A percentile compares a stretch with the other conserved stretches of the same genome.
These are phyloP conservation scores for Tolypocladium guangdongense DNA, from an alignment of 2,329 filamentous ascomycete genomes.

Conservation along the genomic window DNA sequence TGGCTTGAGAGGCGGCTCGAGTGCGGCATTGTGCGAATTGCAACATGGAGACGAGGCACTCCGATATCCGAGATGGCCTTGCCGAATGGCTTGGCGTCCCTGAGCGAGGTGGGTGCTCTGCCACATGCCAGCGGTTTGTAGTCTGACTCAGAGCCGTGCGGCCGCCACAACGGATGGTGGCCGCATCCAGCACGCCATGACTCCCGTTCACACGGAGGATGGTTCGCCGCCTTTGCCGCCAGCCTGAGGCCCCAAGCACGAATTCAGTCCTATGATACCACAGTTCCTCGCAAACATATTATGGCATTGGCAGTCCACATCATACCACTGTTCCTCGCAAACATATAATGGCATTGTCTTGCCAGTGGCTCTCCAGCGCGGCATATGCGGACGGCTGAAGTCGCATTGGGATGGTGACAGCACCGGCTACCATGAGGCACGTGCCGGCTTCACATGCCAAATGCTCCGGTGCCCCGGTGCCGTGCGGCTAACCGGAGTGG, in stretches of 20 bases:
- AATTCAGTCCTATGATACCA: neutral
- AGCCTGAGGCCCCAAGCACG: no score
- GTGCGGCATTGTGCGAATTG: no score
- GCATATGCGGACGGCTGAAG: neutral
- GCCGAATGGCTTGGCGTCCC: no score
- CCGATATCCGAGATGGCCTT: neutral
- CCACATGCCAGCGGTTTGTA: neutral
- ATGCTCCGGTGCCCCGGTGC: slow-evolving; percentile 17
- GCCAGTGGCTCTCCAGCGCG: neutral
- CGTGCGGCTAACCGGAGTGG: slow-evolving; percentile 7
- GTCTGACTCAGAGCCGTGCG: neutral
- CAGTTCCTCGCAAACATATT: rapidly evolving
- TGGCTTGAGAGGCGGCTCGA: neutral
- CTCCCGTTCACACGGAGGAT: neutral
- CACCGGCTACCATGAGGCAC: neutral
- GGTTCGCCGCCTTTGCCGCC: no score
- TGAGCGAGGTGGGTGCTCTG: neutral
- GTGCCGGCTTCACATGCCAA: slow-evolving; percentile 18
- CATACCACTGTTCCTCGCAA: neutral
- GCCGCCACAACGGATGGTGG: neutral
- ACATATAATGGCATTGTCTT: neutral
- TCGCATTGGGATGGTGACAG: neutral
- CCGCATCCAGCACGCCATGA: neutral
- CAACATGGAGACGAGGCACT: neutral
- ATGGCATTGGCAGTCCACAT: no score